Percentiles rank a stretch among this genome's conserved stretches.
Conservation (phyloP, 176 grass and related monocot genomes). For the Oropetium thomaeum region DNA sequence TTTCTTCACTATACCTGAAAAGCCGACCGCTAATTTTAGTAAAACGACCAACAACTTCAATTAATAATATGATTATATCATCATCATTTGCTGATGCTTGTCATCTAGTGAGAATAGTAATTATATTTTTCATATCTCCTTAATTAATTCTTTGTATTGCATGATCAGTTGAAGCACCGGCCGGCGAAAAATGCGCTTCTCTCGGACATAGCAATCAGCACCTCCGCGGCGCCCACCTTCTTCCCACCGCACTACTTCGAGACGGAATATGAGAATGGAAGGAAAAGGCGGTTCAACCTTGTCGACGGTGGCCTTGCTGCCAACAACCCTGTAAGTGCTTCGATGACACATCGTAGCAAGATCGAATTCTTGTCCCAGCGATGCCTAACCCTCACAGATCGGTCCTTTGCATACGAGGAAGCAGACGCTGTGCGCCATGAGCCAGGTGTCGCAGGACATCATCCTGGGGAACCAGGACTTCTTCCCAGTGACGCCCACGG, state of each 20-base stretch:
- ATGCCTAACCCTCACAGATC: not conserved
- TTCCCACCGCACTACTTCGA: conserved; percentile 68
- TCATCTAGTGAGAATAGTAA: not conserved
- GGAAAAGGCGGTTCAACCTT: conserved; percentile 46
- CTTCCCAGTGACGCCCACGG: conserved; percentile 39
- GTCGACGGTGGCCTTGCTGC: conserved; percentile 67
- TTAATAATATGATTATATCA: not conserved
- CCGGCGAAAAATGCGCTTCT: conserved; percentile 47
- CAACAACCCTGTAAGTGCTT: conserved; percentile 66
- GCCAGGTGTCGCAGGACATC: conserved; percentile 49
- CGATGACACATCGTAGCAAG: not conserved
- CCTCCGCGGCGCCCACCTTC: conserved; percentile 74
- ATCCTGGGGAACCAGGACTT: conserved; percentile 33
- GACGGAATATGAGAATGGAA: conserved; percentile 32
- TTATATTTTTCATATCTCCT: not conserved
- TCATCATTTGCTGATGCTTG: not conserved
- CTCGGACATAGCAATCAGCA: conserved; percentile 59
- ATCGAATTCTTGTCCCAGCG: not conserved
- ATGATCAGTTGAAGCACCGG: conserved; percentile 40
- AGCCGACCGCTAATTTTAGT: not conserved
- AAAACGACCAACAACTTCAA: not conserved
- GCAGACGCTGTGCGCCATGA: conserved; percentile 62
- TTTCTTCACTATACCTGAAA: not conserved
- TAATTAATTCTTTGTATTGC: conserved; percentile 10
- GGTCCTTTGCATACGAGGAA: not conserved